Conservation (phyloP, 148 eudicot species). For the Hydrangea macrophylla region DNA sequence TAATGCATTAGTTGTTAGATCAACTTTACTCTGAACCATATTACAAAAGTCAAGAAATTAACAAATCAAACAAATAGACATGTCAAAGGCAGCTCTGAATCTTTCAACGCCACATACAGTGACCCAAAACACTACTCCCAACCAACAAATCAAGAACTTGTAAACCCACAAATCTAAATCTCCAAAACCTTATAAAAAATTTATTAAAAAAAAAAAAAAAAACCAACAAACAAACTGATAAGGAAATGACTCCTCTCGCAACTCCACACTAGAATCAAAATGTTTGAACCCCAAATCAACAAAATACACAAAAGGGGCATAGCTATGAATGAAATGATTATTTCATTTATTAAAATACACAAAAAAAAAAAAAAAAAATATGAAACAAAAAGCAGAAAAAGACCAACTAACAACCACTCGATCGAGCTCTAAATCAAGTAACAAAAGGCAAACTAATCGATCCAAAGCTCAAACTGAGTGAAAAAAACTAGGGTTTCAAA, state of each 20-base stretch:
- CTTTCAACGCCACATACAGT: not conserved
- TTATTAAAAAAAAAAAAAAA: conserved; percentile 9
- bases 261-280: conserved; percentile 18
- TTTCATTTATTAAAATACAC: not conserved
- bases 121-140: conserved; percentile 5
- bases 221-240: conserved; percentile 8
- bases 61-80: not conserved
- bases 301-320: not conserved
- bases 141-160: conserved; percentile 5
- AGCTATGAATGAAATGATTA: not conserved
- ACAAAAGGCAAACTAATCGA: not conserved
- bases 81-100: conserved; percentile 5
- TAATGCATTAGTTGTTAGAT: conserved; percentile 26
- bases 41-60: conserved; percentile 25
- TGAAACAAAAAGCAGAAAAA: not conserved
- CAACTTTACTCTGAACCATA: conserved; percentile 26
- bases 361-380: not conserved
- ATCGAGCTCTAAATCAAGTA: conserved; percentile 6
- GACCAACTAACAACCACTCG: not conserved
- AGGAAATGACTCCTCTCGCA: not conserved
- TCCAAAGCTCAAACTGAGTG: conserved; percentile 7
- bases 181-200: conserved; percentile 9
- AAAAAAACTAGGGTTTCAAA: conserved; percentile 4
- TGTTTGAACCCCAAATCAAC: conserved; percentile 5
- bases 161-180: conserved; percentile 20